Base-by-base conservation (phyloP, 2,329 filamentous ascomycete genomes). In the Colletotrichum sp. region DNA sequence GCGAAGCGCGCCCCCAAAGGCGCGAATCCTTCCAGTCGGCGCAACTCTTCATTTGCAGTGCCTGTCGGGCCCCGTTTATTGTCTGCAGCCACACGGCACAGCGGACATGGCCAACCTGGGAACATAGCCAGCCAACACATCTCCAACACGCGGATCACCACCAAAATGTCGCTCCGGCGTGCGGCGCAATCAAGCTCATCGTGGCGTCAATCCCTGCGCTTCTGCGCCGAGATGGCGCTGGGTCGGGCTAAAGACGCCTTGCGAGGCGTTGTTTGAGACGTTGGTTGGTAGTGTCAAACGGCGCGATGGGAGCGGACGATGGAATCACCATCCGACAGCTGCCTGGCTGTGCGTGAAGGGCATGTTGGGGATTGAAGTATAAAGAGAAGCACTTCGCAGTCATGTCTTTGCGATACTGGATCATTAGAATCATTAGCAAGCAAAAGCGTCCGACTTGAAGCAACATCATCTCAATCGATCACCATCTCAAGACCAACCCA, bases 141-240 rank as follows among this genome's bases (percentile, higher is more conserved):
- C 3, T 62, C 34, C 38, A 48, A n/a, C 38, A n/a, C 18, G 38
- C 38, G 38, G 38, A 48, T 48, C 38, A 48, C 38, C 38, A 48
- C 38, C 38, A 48, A 48, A 48, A 48, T 5, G 8, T 24, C 59
- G 16, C 18, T 12, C 59, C 59, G 48, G 28, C 18, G n/a, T 32
- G 52, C 70, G 70, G 36, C 38, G 36, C 18, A 72, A 21, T 68
- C 68, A 36, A 69, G 52, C 69, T 43, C 61, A 21, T 13, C n/a
- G 63, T 38, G 52, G 34, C 63, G 63, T 4, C 30, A 21, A 5
- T 13, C 14, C 8, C 12, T 56, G 43, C 12, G 21, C 12, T 13
- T 10, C 70, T 52, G 55, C 18, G 36, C n/a, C 70, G n/a, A 18
- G 12, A 43, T 55, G 30, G 30, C 5, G 32, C 24, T 18, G n/a